These are phyloP conservation scores for Aspergillus terreus DNA, from an alignment of 2,329 filamentous ascomycete species.

Conservation along the genomic window DNA sequence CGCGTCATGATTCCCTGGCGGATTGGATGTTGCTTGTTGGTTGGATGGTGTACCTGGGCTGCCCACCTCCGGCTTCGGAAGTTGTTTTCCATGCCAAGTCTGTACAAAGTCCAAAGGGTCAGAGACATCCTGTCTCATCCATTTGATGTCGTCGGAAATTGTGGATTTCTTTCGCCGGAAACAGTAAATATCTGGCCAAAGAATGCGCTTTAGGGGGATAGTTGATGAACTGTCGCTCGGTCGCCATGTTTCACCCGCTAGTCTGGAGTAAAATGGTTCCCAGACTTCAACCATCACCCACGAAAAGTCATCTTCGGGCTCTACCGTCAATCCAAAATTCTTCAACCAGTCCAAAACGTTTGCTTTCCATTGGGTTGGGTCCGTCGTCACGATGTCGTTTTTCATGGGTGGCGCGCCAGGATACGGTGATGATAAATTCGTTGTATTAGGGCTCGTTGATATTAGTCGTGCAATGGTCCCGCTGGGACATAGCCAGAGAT, in stretches of 20 bases:
- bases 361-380: constrained; percentile 32
- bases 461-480: constrained; percentile 36
- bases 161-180: constrained; percentile 33
- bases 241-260: constrained; percentile 31
- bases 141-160: constrained; percentile 14
- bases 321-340: constrained; percentile 33
- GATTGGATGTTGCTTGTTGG: constrained; percentile 13
- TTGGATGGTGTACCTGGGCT: constrained; percentile 10
- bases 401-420: constrained; percentile 3
- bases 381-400: constrained; percentile 9
- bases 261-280: constrained; percentile 36
- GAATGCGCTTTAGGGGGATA: constrained; percentile 37
- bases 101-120: constrained; percentile 44
- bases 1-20: constrained; percentile 23
- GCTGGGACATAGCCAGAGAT: constrained; percentile 41
- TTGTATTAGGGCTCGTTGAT: constrained; percentile 19
- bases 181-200: constrained; percentile 44
- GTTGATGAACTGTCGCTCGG: constrained; percentile 23
- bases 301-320: constrained; percentile 26
- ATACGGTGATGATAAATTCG: constrained; percentile 20
- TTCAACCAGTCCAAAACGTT: constrained; percentile 35
- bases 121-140: constrained; percentile 16
- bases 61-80: constrained; percentile 18
- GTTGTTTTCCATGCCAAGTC: constrained; percentile 34
- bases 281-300: constrained; percentile 43